A percentile compares a stretch with the other conserved stretches of the same genome.
phyloP scores from a whole-genome alignment of 352 stramenopile genomes.

The Phytophthora pluvialis region DNA sequence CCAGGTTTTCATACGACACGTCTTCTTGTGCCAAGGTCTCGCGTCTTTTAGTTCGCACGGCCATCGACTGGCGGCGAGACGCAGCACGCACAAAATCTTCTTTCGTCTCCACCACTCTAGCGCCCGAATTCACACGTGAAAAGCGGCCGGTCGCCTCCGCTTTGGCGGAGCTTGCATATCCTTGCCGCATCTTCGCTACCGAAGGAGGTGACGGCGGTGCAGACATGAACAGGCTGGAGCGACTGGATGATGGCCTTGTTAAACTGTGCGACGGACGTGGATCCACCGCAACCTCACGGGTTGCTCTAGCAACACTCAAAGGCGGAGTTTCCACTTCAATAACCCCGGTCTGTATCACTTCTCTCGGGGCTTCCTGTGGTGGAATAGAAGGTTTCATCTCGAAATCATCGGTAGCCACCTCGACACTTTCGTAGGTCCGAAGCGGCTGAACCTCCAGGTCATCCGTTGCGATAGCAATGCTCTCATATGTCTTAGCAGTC shows the following conservation, averaged over 20 bases:
- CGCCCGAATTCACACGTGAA: constrained; percentile 4
- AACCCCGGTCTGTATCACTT: background rate
- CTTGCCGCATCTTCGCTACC: constrained; percentile 3
- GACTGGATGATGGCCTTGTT: constrained; percentile 1
- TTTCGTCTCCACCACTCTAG: constrained; percentile 22
- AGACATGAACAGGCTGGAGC: constrained; percentile 26
- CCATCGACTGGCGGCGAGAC: constrained; percentile 52
- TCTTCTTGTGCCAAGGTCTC: constrained; percentile 54
- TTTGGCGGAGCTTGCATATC: constrained; percentile 14
- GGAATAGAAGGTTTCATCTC: background rate
- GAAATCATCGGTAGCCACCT: background rate
- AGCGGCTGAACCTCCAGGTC: constrained; percentile 17
- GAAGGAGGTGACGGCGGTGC: constrained; percentile 14
- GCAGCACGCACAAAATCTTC: constrained; percentile 41
- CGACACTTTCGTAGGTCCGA: background rate
- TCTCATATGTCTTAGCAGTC: constrained; percentile 52
- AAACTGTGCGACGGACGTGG: background rate
- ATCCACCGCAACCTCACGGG: background rate
- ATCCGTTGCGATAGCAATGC: constrained; percentile 52
- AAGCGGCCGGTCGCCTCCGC: constrained; percentile 3
- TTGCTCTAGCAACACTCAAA: background rate
- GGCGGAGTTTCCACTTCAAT: background rate
- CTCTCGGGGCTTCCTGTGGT: background rate
- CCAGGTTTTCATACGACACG: constrained; percentile 67
- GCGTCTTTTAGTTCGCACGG: constrained; percentile 55